Conservation (phyloP, 352 stramenopile genomes). For the Phytophthora pisi region DNA sequence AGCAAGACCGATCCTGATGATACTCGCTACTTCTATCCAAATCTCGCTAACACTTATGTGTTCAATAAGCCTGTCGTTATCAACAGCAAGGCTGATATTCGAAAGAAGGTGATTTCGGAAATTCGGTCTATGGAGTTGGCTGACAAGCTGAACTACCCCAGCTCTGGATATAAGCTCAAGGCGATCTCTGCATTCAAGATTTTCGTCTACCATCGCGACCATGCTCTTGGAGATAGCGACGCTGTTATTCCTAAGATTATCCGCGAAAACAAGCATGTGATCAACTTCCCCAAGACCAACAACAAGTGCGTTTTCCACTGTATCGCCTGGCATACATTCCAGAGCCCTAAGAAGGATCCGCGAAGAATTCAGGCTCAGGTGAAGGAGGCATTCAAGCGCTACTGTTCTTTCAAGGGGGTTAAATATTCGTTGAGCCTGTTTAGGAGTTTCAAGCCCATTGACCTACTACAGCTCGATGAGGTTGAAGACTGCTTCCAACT, state of each 20-base stretch:
- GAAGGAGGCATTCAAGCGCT: not conserved
- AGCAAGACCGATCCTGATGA: not conserved
- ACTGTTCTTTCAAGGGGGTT: slow-evolving; percentile 5
- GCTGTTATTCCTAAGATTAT: not conserved
- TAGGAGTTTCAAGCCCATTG: slow-evolving; percentile 3
- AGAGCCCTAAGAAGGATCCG: not conserved
- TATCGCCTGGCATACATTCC: not conserved
- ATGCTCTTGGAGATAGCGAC: slow-evolving; percentile 17
- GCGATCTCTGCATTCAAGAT: slow-evolving; percentile 23
- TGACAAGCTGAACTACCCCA: slow-evolving; percentile 24
- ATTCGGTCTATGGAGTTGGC: slow-evolving; percentile 22
- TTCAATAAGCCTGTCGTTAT: slow-evolving; percentile 13
- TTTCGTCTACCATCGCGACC: slow-evolving; percentile 20
- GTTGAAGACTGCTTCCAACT: not conserved
- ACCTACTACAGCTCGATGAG: slow-evolving; percentile 11
- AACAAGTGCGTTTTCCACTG: slow-evolving; percentile 12
- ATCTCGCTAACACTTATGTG: slow-evolving; percentile 9
- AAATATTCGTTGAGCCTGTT: not conserved
- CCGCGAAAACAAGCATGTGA: slow-evolving; percentile 6
- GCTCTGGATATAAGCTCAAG: slow-evolving; percentile 14
- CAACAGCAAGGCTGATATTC: slow-evolving; percentile 26
- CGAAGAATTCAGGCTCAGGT: not conserved
- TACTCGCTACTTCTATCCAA: not conserved
- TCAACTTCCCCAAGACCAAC: slow-evolving; percentile 13
- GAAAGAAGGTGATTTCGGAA: slow-evolving; percentile 8